Evolutionary conservation across 306 rosid genomes (phyloP).

Genomic region (cucumber (Cucumis sativus)): DNA sequence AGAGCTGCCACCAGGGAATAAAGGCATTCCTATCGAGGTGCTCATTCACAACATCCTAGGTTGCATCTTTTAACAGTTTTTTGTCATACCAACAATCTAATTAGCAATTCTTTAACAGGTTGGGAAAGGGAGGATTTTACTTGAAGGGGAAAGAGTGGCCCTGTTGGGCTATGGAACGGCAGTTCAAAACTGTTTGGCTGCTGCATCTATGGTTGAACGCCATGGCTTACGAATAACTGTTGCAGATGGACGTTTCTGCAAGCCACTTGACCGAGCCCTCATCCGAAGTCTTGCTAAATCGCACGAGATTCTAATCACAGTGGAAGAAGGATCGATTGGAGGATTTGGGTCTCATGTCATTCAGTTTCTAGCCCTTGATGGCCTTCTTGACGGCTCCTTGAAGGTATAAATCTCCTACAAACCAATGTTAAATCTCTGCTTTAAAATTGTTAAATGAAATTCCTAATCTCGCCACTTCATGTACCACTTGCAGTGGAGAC

Average conservation of each 20-base stretch:
- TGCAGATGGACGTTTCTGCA: constrained; percentile 86
- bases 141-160: constrained; percentile 87
- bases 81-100: background rate
- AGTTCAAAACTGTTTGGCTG: constrained; percentile 67
- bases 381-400: constrained; percentile 75
- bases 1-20: constrained; percentile 56
- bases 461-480: constrained; percentile 6
- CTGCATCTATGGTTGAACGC: constrained; percentile 34
- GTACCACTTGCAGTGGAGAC: constrained; percentile 72
- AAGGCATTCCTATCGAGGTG: constrained; percentile 70
- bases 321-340: constrained; percentile 95
- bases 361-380: constrained; percentile 93
- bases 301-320: constrained; percentile 70
- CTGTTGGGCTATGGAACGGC: constrained; percentile 75
- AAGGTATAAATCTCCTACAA: constrained; percentile 35
- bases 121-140: constrained; percentile 62
- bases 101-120: constrained; percentile 21
- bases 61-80: background rate
- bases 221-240: constrained; percentile 49
- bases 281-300: constrained; percentile 76
- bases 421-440: background rate
- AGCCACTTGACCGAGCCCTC: constrained; percentile 65
- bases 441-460: background rate
- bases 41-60: background rate
- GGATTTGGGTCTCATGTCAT: constrained; percentile 96